A percentile compares a stretch with the other conserved stretches of the same genome.
phyloP scores from a whole-genome alignment of 163 green algal species.

The Chlamydomonas reinhardtii region DNA sequence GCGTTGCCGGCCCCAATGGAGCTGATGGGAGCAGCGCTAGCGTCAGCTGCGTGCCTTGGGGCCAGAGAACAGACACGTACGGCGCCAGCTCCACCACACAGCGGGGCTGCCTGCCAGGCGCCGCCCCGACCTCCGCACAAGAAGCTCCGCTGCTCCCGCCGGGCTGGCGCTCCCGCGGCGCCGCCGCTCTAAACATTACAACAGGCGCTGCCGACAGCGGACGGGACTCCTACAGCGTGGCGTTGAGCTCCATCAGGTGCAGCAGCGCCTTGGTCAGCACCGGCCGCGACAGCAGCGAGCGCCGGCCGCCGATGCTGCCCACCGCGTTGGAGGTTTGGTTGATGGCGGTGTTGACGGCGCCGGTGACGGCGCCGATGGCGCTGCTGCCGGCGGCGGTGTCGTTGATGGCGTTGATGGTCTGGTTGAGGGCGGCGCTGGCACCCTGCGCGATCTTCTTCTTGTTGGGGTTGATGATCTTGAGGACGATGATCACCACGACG shows the following conservation, averaged over 20 bases:
- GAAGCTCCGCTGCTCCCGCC: too few relatives aligned
- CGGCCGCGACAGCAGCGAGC: background rate
- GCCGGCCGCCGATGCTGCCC: slow-evolving; percentile 8
- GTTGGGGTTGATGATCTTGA: slow-evolving; percentile 79
- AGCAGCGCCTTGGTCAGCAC: background rate
- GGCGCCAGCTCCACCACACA: too few relatives aligned
- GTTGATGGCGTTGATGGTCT: slow-evolving; percentile 2
- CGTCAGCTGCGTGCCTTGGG: too few relatives aligned
- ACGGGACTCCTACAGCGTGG: background rate
- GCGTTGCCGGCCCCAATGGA: too few relatives aligned
- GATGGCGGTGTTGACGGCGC: background rate
- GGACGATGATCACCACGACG: slow-evolving; percentile 81
- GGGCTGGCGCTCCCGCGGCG: too few relatives aligned
- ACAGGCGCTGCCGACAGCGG: too few relatives aligned
- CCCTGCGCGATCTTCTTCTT: slow-evolving; percentile 50
- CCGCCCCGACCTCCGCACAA: too few relatives aligned
- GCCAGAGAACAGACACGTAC: too few relatives aligned
- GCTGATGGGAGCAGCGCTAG: too few relatives aligned
- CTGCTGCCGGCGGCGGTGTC: background rate
- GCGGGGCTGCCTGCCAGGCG: too few relatives aligned
- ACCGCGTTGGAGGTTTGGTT: background rate
- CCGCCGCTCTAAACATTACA: too few relatives aligned
- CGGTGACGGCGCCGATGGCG: background rate
- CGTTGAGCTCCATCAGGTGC: slow-evolving; percentile 32
- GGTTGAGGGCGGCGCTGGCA: slow-evolving; percentile 5